phyloP scores from a whole-genome alignment of 2,329 filamentous ascomycete species.

The Xylariaceae sp. region DNA sequence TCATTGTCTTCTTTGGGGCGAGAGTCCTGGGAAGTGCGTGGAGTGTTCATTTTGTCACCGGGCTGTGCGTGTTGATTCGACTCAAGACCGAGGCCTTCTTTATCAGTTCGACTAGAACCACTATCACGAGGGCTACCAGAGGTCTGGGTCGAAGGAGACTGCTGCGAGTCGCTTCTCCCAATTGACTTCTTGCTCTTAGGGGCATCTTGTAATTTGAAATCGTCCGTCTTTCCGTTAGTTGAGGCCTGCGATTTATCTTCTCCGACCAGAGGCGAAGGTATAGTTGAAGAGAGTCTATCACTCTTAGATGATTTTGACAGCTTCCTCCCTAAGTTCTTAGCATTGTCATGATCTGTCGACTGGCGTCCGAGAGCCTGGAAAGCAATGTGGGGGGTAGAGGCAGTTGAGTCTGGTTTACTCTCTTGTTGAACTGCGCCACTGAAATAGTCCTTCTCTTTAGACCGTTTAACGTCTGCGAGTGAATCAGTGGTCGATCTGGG shows the following conservation, averaged over 20 bases:
- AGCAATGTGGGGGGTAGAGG: conserved; percentile 80
- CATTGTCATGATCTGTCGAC: conserved; percentile 57
- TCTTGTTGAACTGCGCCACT: conserved; percentile 42
- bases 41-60: conserved; percentile 38
- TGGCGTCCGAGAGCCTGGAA: conserved; percentile 80
- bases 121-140: conserved; percentile 34
- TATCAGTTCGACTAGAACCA: conserved; percentile 37
- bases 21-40: conserved; percentile 57
- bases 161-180: conserved; percentile 41
- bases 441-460: conserved; percentile 59
- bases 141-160: conserved; percentile 39
- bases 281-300: conserved; percentile 33
- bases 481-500: conserved; percentile 51
- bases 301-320: conserved; percentile 42
- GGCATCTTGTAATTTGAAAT: conserved; percentile 77
- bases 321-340: conserved; percentile 47
- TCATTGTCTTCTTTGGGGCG: conserved; percentile 54
- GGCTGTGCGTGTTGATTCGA: conserved; percentile 32
- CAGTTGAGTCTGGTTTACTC: conserved; percentile 46
- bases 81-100: conserved; percentile 29
- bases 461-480: conserved; percentile 40
- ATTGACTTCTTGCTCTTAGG: conserved; percentile 58
- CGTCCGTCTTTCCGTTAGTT: conserved; percentile 46
- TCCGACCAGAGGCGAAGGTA: conserved; percentile 25
- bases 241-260: conserved; percentile 40